phyloP scores from a whole-genome alignment of 2,329 filamentous ascomycete species.

The Ophiostoma perfectum region DNA sequence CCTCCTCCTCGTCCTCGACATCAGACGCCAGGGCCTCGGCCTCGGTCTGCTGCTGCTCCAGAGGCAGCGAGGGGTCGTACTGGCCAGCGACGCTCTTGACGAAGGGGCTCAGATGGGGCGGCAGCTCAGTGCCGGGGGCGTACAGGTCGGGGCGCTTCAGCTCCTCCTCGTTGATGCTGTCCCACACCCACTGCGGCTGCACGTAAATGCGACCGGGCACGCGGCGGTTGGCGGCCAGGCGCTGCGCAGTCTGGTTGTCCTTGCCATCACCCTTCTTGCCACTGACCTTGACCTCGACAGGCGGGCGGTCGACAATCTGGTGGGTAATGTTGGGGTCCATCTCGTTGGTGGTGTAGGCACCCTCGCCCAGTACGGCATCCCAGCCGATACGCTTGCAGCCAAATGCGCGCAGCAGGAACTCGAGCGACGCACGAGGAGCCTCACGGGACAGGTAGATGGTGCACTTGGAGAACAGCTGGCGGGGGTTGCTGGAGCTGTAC shows the following conservation, averaged over 20 bases:
- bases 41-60: slow-evolving; percentile 84
- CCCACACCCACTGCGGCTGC: slow-evolving; percentile 98
- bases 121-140: slow-evolving; percentile 79
- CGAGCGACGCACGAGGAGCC: slow-evolving; percentile 80
- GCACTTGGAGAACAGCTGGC: slow-evolving; percentile 76
- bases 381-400: slow-evolving; percentile 95
- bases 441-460: slow-evolving; percentile 93
- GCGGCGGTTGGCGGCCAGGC: slow-evolving; percentile 58
- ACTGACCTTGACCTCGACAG: slow-evolving; percentile 55
- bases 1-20: slow-evolving; percentile 44
- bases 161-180: slow-evolving; percentile 87
- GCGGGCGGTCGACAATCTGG: slow-evolving; percentile 88
- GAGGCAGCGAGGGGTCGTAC: slow-evolving; percentile 82
- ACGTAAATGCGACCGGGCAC: slow-evolving; percentile 90
- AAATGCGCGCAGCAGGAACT: slow-evolving; percentile 89
- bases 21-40: slow-evolving; percentile 71
- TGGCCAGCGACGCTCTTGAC: slow-evolving; percentile 79
- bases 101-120: slow-evolving; percentile 93
- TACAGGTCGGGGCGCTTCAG: slow-evolving; percentile 83
- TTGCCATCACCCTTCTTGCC: slow-evolving; percentile 43
- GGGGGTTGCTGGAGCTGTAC: slow-evolving; percentile 59
- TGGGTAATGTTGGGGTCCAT: slow-evolving; percentile 86
- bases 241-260: slow-evolving; percentile 59
- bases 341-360: slow-evolving; percentile 87
- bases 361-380: slow-evolving; percentile 85